Evolutionary conservation across 345 rosid genomes (phyloP), one percentile per base, ranked within the genome.

Genomic region (Zanthoxylum bungeanum): DNA sequence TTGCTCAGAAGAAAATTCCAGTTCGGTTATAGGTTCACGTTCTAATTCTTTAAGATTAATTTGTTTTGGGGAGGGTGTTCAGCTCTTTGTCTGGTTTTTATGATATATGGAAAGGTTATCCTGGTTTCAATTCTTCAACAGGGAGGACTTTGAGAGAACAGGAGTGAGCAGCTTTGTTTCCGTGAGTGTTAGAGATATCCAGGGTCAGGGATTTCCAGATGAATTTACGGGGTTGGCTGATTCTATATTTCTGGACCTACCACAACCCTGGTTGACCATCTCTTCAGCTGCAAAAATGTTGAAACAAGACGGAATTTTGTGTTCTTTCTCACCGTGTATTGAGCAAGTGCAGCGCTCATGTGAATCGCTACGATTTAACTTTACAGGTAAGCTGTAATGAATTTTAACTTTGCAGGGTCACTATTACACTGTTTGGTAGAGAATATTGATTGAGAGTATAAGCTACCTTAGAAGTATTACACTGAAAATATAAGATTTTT

Each of bases 241-340:
- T 80, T 77, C 93, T 7, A 81, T 93, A 55, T 93, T 93, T 82
- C 76, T 91, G 78, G 96, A 93, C 73, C 89, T 90, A 51, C 96
- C 97, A 1, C 94, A 91, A 66, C 97, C 98, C 60, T 90, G 94
- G 98, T 71, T 90, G 22, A 88, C 93, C 1, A 84, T 89, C 78
- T 83, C 89, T 63, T 95, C 91, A 5, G 96, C 92, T 24, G 87
- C 76, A 9, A 89, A 88, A 78, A 92, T 90, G 97, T 79, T 95
- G 79, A 95, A 86, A 82, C 84, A 82, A 69, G 98, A 92, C 75
- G 96, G 91, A 53, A 70, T 85, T 59, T 49, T 92, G 50, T 95
- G 99, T 77, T 91, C 98, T 31, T 95, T 95, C 84, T 92, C 98
- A 25, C 99, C 98, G 10, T 95, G 99, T 80, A 91, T 92, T 51